Conservation (phyloP, 106 monocot species). For the Dioscorea zingiberensis region DNA sequence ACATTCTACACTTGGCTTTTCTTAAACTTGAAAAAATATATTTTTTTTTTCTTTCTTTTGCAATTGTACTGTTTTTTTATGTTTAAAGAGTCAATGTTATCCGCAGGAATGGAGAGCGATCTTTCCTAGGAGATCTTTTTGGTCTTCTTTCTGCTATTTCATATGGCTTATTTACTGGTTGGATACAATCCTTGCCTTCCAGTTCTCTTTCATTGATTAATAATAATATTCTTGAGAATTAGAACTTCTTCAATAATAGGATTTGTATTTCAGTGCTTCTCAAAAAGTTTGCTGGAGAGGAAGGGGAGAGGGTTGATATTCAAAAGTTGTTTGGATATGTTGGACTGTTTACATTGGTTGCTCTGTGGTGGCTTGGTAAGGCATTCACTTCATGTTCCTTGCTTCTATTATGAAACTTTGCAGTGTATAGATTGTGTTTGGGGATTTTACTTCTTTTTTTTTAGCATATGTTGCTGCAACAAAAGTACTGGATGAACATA, state of each 20-base stretch:
- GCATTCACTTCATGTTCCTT: background rate
- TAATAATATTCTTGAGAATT: background rate
- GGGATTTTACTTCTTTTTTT: background rate
- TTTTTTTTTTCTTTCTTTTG: background rate
- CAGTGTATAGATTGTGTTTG: background rate
- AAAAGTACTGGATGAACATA: no score
- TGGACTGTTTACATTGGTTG: conserved; percentile 78
- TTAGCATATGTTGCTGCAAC: no score
- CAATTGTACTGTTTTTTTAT: background rate
- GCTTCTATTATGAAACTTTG: no score
- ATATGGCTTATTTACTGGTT: conserved; percentile 95
- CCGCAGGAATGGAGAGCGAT: conserved; percentile 54
- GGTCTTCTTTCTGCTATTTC: conserved; percentile 91
- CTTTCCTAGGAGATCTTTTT: conserved; percentile 90
- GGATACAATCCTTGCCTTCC: background rate
- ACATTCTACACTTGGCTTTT: no score
- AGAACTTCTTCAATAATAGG: background rate
- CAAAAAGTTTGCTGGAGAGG: conserved; percentile 92
- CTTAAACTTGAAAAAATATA: no score
- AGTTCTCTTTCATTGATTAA: background rate
- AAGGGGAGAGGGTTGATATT: conserved; percentile 84
- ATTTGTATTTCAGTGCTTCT: conserved; percentile 67
- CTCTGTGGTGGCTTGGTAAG: conserved; percentile 98
- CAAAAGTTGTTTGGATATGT: conserved; percentile 99
- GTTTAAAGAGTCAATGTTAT: conserved; percentile 1